phyloP scores from a whole-genome alignment of 805 yeast genomes.

The Isabelozyma heimii region DNA sequence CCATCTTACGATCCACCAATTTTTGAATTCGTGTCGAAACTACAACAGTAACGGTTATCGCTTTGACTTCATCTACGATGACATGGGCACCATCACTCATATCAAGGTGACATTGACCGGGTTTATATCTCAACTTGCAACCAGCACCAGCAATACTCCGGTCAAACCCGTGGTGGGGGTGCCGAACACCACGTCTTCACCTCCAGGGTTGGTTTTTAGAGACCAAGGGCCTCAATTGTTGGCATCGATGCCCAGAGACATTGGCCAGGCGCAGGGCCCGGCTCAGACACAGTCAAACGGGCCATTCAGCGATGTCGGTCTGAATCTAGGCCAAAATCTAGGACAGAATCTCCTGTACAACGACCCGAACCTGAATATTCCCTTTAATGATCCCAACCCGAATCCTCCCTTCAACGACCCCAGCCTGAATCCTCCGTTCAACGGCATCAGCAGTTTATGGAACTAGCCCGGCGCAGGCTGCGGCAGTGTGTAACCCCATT shows the following conservation, averaged over 20 bases:
- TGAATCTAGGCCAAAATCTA: no score
- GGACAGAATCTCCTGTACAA: no score
- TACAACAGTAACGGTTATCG: constrained; percentile 23
- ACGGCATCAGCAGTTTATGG: neutral
- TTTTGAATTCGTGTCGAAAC: constrained; percentile 23
- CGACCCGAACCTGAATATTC: no score
- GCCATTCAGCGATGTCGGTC: no score
- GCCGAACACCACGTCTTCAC: constrained; percentile 4
- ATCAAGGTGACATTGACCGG: constrained; percentile 25
- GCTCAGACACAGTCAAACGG: no score
- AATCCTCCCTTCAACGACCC: no score
- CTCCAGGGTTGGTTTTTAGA: constrained; percentile 11
- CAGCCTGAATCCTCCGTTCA: neutral
- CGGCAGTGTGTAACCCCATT: neutral
- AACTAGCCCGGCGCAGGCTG: neutral
- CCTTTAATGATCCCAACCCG: no score
- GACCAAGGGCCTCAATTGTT: neutral
- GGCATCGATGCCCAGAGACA: neutral
- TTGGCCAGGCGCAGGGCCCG: neutral
- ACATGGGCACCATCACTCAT: constrained; percentile 43
- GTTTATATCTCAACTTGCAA: neutral
- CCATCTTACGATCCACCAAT: constrained; percentile 28
- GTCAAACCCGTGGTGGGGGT: neutral
- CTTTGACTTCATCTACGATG: constrained; percentile 46
- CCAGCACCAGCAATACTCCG: neutral